A percentile compares a stretch with the other conserved stretches of the same genome.
phyloP scores from a whole-genome alignment of 306 rosid species.

The Quercus bicolor region DNA sequence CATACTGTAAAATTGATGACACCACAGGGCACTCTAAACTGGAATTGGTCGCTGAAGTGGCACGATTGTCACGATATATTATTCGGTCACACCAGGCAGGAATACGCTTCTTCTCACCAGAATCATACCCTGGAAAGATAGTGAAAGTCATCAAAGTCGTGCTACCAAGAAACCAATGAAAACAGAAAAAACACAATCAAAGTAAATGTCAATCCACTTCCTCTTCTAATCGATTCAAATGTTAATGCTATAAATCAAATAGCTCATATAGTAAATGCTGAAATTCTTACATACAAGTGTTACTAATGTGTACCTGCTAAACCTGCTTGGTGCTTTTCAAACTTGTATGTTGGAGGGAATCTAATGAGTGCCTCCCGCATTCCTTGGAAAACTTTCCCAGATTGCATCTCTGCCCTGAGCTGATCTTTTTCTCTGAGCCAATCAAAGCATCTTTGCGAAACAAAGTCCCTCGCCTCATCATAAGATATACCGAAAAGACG shows the following conservation, averaged over 20 bases:
- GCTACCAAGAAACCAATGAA: background rate
- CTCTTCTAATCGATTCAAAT: background rate
- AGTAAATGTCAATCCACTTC: background rate
- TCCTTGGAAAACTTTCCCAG: conserved; percentile 97
- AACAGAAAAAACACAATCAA: background rate
- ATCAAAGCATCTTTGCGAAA: conserved; percentile 98
- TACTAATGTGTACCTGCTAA: conserved; percentile 62
- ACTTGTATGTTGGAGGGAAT: conserved; percentile 98
- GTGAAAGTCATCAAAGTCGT: conserved; percentile 4
- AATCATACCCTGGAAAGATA: conserved; percentile 69
- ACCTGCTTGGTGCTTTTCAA: conserved; percentile 86
- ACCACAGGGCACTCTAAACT: conserved; percentile 84
- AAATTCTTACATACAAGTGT: background rate
- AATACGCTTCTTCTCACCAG: conserved; percentile 97
- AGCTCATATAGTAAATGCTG: background rate
- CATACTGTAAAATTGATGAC: conserved; percentile 82
- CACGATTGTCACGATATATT: conserved; percentile 89
- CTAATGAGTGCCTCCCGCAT: conserved; percentile 92
- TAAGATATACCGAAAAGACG: conserved; percentile 96
- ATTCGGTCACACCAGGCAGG: conserved; percentile 99
- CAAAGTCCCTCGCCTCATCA: conserved; percentile 98
- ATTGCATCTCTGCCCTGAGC: conserved; percentile 94
- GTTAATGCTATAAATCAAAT: background rate
- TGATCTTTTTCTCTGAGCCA: conserved; percentile 99
- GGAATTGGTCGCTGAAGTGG: conserved; percentile 54